These are phyloP conservation scores for Clavispora asparagi DNA, from an alignment of 805 yeast genomes.

Conservation along the genomic window DNA sequence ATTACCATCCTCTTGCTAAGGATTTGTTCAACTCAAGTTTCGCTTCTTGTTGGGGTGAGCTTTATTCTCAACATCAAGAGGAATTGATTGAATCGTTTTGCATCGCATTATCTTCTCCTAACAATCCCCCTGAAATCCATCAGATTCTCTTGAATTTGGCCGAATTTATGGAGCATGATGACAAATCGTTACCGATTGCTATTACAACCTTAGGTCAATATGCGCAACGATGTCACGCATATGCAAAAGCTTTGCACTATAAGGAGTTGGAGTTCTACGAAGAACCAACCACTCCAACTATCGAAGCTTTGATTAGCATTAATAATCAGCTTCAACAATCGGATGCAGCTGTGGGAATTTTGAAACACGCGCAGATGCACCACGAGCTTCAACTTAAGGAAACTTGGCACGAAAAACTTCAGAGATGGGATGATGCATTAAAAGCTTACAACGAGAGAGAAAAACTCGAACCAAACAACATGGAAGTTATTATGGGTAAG, in stretches of 20 bases:
- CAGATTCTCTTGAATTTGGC: slow-evolving; percentile 86
- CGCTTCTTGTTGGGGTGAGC: slow-evolving; percentile 92
- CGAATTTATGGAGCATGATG: slow-evolving; percentile 97
- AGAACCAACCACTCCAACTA: slow-evolving; percentile 86
- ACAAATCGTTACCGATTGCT: slow-evolving; percentile 85
- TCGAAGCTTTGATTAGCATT: slow-evolving; percentile 86
- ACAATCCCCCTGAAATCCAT: slow-evolving; percentile 92
- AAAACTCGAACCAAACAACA: slow-evolving; percentile 55
- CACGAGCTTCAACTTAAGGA: slow-evolving; percentile 90
- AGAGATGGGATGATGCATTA: slow-evolving; percentile 97
- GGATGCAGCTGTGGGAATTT: slow-evolving; percentile 95
- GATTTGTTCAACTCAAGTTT: slow-evolving; percentile 92
- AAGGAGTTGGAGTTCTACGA: slow-evolving; percentile 92
- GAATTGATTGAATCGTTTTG: slow-evolving; percentile 83
- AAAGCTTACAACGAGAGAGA: slow-evolving; percentile 83
- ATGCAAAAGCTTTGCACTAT: slow-evolving; percentile 94
- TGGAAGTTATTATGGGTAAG: slow-evolving; percentile 93
- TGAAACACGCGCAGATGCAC: slow-evolving; percentile 89
- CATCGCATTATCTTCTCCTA: slow-evolving; percentile 81
- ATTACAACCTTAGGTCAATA: slow-evolving; percentile 87
- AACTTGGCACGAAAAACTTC: slow-evolving; percentile 95
- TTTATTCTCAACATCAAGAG: slow-evolving; percentile 83
- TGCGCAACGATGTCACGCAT: slow-evolving; percentile 94
- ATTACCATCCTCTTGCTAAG: slow-evolving; percentile 80
- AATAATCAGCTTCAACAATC: slow-evolving; percentile 94